Conservation (phyloP, 1,139 yeast species). For the Zygoascus meyerae region DNA sequence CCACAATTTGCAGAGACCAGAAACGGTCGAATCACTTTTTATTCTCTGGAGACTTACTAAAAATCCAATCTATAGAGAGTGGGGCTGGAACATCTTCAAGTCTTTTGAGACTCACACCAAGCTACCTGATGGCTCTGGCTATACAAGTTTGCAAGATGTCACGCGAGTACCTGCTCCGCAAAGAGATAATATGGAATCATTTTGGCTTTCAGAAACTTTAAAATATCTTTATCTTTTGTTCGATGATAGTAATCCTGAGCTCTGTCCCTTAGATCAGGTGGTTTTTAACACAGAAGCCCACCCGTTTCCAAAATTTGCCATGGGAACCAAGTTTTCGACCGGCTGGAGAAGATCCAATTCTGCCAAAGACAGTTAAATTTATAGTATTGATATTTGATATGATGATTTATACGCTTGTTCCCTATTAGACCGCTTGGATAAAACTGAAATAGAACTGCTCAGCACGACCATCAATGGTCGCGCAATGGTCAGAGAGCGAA, state of each 20-base stretch:
- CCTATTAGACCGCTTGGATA: too few species aligned
- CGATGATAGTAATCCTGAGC: conserved; percentile 55
- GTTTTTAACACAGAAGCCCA: conserved; percentile 94
- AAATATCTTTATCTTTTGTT: conserved; percentile 81
- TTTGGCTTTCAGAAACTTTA: conserved; percentile 92
- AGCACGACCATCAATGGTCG: too few species aligned
- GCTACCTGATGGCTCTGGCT: conserved; percentile 53
- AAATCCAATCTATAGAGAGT: conserved; percentile 73
- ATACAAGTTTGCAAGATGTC: conserved; percentile 65
- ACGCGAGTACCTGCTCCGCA: conserved; percentile 43
- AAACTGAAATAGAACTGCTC: too few species aligned
- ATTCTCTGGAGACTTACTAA: conserved; percentile 75
- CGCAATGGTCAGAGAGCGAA: too few species aligned
- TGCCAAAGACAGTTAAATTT: background rate
- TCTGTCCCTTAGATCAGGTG: conserved; percentile 53
- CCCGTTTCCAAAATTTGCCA: conserved; percentile 70
- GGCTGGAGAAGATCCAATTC: conserved; percentile 47
- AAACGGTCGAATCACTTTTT: conserved; percentile 86
- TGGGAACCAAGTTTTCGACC: conserved; percentile 51
- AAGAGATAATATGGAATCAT: conserved; percentile 80
- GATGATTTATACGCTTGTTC: background rate
- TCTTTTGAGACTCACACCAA: conserved; percentile 59
- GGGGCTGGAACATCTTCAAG: conserved; percentile 86
- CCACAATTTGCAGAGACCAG: conserved; percentile 89
- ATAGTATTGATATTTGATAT: background rate